Conservation (phyloP, 306 rosid genomes). For the Malus sylvestris region DNA sequence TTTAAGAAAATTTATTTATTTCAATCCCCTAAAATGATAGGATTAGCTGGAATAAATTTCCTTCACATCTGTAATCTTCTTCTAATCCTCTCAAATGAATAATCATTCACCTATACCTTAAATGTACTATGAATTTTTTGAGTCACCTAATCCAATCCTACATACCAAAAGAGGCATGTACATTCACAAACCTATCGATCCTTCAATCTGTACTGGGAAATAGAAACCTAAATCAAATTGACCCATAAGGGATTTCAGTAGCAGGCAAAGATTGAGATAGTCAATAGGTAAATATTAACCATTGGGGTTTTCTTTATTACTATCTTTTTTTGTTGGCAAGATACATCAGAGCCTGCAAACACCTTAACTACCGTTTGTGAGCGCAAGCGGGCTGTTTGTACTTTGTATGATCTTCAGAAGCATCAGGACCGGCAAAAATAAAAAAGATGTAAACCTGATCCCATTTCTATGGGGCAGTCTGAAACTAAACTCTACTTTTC, state of each 20-base stretch:
- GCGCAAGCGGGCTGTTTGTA: not conserved
- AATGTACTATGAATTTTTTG: no score
- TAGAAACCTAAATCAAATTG: not conserved
- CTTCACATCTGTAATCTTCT: no score
- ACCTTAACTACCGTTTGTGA: not conserved
- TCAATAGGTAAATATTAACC: not conserved
- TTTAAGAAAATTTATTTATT: no score
- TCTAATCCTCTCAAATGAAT: no score
- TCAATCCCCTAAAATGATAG: no score
- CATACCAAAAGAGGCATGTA: not conserved
- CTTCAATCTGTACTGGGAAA: not conserved
- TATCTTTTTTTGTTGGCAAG: not conserved
- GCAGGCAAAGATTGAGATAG: not conserved
- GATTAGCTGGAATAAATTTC: no score
- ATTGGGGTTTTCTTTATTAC: not conserved
- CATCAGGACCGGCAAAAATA: not conserved
- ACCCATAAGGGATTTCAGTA: not conserved
- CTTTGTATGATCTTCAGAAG: not conserved
- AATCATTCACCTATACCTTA: no score
- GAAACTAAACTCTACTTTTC: slow-evolving; percentile 13
- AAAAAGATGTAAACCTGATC: not conserved
- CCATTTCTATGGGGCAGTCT: slow-evolving; percentile 5
- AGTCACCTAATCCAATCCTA: no score
- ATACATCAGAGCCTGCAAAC: not conserved
- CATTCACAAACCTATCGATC: not conserved